Evolutionary conservation across 2,329 filamentous ascomycete genomes (phyloP), one percentile per base, ranked within the genome.

Genomic region (Pseudocercospora cruenta): DNA sequence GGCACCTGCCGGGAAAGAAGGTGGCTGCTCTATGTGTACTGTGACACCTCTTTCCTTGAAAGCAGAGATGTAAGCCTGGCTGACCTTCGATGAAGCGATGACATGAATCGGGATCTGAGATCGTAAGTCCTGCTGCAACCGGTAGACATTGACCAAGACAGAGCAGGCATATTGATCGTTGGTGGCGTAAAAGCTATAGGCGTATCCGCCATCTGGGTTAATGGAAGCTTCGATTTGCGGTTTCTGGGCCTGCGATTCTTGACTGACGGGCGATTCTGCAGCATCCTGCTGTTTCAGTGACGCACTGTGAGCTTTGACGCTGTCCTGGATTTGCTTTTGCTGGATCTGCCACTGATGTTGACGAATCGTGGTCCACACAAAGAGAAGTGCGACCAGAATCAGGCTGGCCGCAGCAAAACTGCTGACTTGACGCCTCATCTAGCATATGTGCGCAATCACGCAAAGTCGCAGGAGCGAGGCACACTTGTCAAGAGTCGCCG

Each of bases 131-230:
- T 66, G 49, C n/a, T 66, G 66, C 33, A 76, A 64, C 1, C 72
- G 71, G 24, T 72, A 62, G 24, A 76, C 74, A 66, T 75, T 76
- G 58, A 76, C 70, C 5, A 76, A 62, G 14, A 70, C 73, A 10
- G 73, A 72, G 60, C 74, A 76, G 14, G 74, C 74, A 55, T 76
- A 75, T 21, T 61, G 24, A 55, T 74, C 69, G 19, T 65, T 53
- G 7, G 73, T 75, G 31, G 74, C 74, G 62, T 75, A 75, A 66
- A 76, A 76, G 26, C 73, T 69, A 59, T 75, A 76, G 8, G 72
- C 70, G 54, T 72, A 75, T 7, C 28, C 55, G 8, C 47, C 31
- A 21, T 31, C 22, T 10, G 12, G 16, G 43, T 26, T 36, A 22
- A 28, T 22, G 3, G 43, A 19, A 21, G 39, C 45, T 43, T 21